Conservation (phyloP, 345 rosid species). For the Arabis alpina region DNA sequence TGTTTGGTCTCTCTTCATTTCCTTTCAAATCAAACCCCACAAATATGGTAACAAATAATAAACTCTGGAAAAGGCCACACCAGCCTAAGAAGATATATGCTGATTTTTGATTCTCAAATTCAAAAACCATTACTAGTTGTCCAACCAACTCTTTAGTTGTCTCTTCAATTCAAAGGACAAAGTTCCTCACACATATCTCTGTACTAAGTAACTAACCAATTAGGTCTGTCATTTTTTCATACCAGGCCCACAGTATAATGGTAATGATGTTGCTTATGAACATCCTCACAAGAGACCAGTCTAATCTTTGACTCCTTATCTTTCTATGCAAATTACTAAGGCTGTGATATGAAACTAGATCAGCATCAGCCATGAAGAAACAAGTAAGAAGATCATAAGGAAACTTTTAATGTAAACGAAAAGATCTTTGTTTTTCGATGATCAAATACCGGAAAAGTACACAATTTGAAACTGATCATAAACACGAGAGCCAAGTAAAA, state of each 20-base stretch:
- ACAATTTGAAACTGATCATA: constrained; percentile 28
- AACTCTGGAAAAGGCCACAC: constrained; percentile 6
- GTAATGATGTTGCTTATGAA: constrained; percentile 2
- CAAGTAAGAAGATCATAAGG: not conserved
- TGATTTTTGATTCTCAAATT: constrained; percentile 25
- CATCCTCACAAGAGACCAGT: constrained; percentile 18
- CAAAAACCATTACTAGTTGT: constrained; percentile 17
- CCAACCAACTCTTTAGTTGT: constrained; percentile 35
- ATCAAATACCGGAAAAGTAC: constrained; percentile 27
- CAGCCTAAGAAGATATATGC: not conserved
- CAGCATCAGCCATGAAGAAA: constrained; percentile 19
- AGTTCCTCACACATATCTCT: not conserved
- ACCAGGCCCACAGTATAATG: constrained; percentile 2
- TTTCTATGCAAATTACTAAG: constrained; percentile 7
- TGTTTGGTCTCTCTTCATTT: constrained; percentile 39
- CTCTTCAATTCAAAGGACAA: constrained; percentile 30
- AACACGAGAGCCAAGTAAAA: constrained; percentile 26
- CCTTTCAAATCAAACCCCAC: constrained; percentile 37
- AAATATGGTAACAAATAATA: constrained; percentile 2
- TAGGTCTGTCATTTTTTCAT: constrained; percentile 14
- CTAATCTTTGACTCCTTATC: constrained; percentile 7
- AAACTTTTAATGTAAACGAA: constrained; percentile 15
- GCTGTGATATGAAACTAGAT: not conserved
- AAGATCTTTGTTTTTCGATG: not conserved
- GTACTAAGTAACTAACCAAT: constrained; percentile 35